Evolutionary conservation across 768 basidiomycete species (phyloP), one percentile per base, ranked within the genome.

Genomic region (Guyanaporus albipodus): DNA sequence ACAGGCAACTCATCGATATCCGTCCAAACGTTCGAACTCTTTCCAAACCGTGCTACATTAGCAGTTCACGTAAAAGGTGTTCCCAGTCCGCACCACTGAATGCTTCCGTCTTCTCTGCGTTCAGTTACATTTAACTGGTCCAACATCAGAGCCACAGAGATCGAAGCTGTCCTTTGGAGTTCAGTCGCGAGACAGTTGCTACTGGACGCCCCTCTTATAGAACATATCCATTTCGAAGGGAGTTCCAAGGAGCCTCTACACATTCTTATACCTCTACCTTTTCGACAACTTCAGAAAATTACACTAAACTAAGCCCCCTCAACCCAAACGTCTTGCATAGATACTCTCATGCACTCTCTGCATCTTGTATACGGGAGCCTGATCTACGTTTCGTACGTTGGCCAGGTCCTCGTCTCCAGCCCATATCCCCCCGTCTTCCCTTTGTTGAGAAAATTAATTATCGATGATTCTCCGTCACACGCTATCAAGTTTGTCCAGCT

Each of bases 1-100:
- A 62, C 44, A 59, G 49, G 3, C 59, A 60, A 17, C 57, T 62
- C 24, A 33, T 38, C 28, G 17, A 28, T 21, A 48, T 60, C 18
- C 59, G 60, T 24, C 60, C 57, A 40, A 52, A 60, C 27, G 40
- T 59, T 3, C n/a, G 56, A 61, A 6, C 56, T 61, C 48, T 60
- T 60, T 21, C 58, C 58, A 0, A 61, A 58, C 33, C 58, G 61
- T 6, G 28, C 14, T 10, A 37, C 37, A 8, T 37, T 60, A 24
- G 45, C 39, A 9, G 47, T 56, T 18, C 59, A 62, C 18, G 50
- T 60, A 4, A 62, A 50, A 42, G 26, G 39, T 17, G 9, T 32
- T 9, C 53, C 47, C 24, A 29, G 29, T 4, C 36, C 35, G n/a
- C 45, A 46, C n/a, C 43, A 58, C 32, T 50, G 46, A 46, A 37